These are phyloP conservation scores for Rutstroemia sp. DNA, from an alignment of 2,329 filamentous ascomycete genomes.

Conservation along the genomic window DNA sequence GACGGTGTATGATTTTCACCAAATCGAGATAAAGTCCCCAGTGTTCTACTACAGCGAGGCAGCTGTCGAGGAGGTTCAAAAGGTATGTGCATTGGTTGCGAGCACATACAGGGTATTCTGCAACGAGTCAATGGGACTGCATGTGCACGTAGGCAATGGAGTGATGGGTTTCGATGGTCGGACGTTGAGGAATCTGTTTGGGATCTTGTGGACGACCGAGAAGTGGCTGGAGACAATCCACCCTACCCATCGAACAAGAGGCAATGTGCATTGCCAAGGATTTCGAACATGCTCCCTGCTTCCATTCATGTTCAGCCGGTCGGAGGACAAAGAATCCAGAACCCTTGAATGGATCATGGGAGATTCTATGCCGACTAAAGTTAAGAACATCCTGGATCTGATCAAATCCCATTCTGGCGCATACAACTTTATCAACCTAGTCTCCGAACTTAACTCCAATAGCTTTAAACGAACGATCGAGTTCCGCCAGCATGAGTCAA, in stretches of 20 bases:
- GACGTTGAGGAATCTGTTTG: slow-evolving; percentile 26
- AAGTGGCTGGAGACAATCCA: slow-evolving; percentile 24
- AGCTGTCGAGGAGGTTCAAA: neutral
- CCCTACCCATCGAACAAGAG: slow-evolving; percentile 3
- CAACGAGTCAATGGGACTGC: slow-evolving; percentile 23
- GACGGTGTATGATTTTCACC: neutral
- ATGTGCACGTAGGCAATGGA: slow-evolving; percentile 30
- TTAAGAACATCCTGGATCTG: neutral
- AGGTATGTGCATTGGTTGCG: slow-evolving; percentile 7
- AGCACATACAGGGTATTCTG: slow-evolving; percentile 15
- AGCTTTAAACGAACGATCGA: slow-evolving; percentile 18
- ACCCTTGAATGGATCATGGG: neutral
- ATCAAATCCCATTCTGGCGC: neutral
- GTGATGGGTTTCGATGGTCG: slow-evolving; percentile 17
- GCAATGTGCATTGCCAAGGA: neutral
- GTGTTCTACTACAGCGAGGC: slow-evolving; percentile 1
- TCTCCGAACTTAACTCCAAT: neutral
- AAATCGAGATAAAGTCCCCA: slow-evolving; percentile 3
- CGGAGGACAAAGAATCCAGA: neutral
- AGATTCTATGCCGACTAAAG: neutral
- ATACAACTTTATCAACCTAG: neutral
- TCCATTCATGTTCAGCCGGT: neutral
- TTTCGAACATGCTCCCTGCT: neutral
- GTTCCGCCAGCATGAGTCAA: slow-evolving; percentile 22
- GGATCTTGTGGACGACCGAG: slow-evolving; percentile 25